Evolutionary conservation across 805 yeast genomes (phyloP).

Genomic region (Maudiozyma barnettii): DNA sequence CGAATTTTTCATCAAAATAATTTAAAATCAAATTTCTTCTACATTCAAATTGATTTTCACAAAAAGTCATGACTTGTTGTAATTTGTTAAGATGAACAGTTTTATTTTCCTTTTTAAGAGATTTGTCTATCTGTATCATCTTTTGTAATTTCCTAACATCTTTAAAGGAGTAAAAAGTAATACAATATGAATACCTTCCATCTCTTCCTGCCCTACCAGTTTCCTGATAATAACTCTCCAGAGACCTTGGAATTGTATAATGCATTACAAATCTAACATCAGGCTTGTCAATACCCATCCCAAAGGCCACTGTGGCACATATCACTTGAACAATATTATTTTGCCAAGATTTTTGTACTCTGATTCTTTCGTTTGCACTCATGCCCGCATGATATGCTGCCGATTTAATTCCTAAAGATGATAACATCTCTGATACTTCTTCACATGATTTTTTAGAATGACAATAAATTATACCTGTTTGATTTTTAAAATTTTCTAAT

Average conservation of each 20-base stretch:
- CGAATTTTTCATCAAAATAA: constrained; percentile 79
- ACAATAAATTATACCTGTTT: constrained; percentile 88
- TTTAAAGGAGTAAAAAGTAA: constrained; percentile 67
- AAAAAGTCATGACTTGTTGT: constrained; percentile 78
- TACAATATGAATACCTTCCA: constrained; percentile 73
- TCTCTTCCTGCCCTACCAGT: constrained; percentile 98
- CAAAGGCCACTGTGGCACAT: constrained; percentile 97
- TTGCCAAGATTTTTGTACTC: constrained; percentile 82
- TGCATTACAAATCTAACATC: constrained; percentile 91
- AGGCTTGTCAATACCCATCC: constrained; percentile 97
- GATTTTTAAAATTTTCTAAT: constrained; percentile 38
- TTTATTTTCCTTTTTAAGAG: constrained; percentile 50
- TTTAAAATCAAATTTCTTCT: constrained; percentile 81
- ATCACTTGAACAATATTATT: constrained; percentile 58
- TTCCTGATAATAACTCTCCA: constrained; percentile 96
- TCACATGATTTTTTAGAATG: constrained; percentile 87
- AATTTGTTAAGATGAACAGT: constrained; percentile 72
- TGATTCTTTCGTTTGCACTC: constrained; percentile 61
- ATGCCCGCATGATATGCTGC: constrained; percentile 93
- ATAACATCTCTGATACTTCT: constrained; percentile 53
- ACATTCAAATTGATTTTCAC: constrained; percentile 87
- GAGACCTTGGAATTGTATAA: constrained; percentile 73
- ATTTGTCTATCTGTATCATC: constrained; percentile 69
- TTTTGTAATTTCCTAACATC: constrained; percentile 72
- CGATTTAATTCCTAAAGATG: constrained; percentile 51